These are phyloP conservation scores for Trichoderma guizhouense DNA, from an alignment of 2,329 filamentous ascomycete species.

Conservation along the genomic window DNA sequence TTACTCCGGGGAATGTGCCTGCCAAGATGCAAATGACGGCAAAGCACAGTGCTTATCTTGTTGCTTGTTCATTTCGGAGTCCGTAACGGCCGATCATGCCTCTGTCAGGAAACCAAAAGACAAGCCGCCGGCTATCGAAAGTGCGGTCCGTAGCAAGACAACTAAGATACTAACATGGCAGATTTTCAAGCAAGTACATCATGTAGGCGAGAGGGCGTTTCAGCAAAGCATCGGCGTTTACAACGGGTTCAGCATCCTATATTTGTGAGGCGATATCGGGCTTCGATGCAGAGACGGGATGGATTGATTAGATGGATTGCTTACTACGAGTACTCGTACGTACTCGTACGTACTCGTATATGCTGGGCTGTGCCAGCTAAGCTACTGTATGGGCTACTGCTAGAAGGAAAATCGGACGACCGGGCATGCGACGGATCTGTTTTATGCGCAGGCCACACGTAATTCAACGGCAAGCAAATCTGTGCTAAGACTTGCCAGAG, in stretches of 20 bases:
- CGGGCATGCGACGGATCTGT: slow-evolving; percentile 12
- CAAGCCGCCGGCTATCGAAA: background rate
- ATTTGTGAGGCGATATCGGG: background rate
- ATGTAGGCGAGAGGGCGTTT: background rate
- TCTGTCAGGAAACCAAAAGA: background rate
- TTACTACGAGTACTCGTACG: background rate
- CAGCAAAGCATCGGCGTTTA: background rate
- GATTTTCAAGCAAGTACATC: background rate
- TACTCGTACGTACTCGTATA: background rate
- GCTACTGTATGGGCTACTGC: background rate
- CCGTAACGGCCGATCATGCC: background rate
- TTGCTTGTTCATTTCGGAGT: background rate
- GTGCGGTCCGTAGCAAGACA: background rate
- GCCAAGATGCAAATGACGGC: background rate
- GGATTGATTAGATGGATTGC: background rate
- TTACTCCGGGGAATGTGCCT: background rate
- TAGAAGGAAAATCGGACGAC: background rate
- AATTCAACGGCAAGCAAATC: background rate
- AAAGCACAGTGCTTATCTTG: no score
- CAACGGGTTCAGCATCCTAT: background rate
- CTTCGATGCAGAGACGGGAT: background rate
- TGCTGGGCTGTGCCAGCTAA: no score
- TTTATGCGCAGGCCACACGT: slow-evolving; percentile 1
- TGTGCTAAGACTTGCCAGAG: background rate
- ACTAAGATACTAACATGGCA: background rate